Conservation (phyloP, 805 yeast species). For the Candida lessepsii region DNA sequence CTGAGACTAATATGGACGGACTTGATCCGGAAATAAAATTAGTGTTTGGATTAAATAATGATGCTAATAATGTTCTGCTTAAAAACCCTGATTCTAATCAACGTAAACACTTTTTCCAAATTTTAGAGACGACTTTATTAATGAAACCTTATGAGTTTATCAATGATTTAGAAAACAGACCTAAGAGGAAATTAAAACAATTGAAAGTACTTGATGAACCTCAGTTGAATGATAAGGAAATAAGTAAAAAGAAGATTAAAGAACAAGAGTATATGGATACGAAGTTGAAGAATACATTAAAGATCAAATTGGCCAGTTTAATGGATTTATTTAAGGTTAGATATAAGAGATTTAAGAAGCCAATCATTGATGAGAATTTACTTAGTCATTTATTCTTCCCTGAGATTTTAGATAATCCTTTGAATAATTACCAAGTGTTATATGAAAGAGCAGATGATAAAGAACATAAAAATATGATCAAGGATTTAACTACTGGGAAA, state of each 20-base stretch:
- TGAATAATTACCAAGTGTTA: constrained; percentile 34
- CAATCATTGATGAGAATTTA: constrained; percentile 75
- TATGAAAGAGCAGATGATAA: constrained; percentile 47
- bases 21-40: constrained; percentile 47
- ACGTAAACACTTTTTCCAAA: constrained; percentile 54
- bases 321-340: constrained; percentile 88
- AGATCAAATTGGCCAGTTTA: constrained; percentile 79
- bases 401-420: constrained; percentile 35
- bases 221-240: constrained; percentile 17
- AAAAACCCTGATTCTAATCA: constrained; percentile 45
- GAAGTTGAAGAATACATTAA: constrained; percentile 78
- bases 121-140: constrained; percentile 51
- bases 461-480: constrained; percentile 64
- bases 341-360: constrained; percentile 87
- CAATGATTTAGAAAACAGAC: constrained; percentile 60
- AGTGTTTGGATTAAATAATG: constrained; percentile 55
- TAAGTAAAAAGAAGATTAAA: constrained; percentile 46
- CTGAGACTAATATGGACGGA: constrained; percentile 47
- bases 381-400: constrained; percentile 79
- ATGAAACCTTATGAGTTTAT: constrained; percentile 70
- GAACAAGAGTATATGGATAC: constrained; percentile 66
- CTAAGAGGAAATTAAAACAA: constrained; percentile 45
- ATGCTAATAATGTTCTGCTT: constrained; percentile 46
- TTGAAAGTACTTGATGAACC: constrained; percentile 31
- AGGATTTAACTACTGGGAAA: constrained; percentile 74